Evolutionary conservation across 2,329 filamentous ascomycete genomes (phyloP).

Genomic region (Botrytis paeoniae): DNA sequence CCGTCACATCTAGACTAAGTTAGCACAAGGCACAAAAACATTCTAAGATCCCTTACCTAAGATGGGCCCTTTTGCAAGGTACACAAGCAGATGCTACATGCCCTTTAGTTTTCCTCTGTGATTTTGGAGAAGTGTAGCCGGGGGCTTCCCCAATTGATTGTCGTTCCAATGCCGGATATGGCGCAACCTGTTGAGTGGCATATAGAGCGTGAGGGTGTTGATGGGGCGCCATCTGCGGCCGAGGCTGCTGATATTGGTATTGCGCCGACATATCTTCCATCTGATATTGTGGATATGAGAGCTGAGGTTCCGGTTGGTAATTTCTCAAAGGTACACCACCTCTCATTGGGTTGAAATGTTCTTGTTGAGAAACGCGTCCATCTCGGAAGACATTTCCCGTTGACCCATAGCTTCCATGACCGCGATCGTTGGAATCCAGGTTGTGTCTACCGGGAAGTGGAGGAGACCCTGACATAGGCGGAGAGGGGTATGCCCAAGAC

Average conservation of each 20-base stretch:
- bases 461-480: constrained; percentile 71
- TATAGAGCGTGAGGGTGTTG: constrained; percentile 30
- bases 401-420: constrained; percentile 46
- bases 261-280: constrained; percentile 29
- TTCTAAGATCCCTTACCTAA: constrained; percentile 48
- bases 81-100: constrained; percentile 84
- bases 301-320: constrained; percentile 40
- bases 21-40: constrained; percentile 32
- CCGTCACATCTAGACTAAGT: constrained; percentile 55
- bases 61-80: constrained; percentile 80
- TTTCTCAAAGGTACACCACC: constrained; percentile 38
- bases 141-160: constrained; percentile 45
- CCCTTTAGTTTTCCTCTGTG: constrained; percentile 68
- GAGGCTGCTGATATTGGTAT: constrained; percentile 29
- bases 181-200: constrained; percentile 25
- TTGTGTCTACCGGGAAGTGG: constrained; percentile 57
- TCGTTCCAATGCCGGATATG: constrained; percentile 33
- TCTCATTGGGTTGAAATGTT: constrained; percentile 30
- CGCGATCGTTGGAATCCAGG: constrained; percentile 55
- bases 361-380: constrained; percentile 32
- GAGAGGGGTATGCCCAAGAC: constrained; percentile 64
- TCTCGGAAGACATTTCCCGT: constrained; percentile 51
- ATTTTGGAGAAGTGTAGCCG: constrained; percentile 54
- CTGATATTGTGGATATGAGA: constrained; percentile 30
- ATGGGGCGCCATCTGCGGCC: constrained; percentile 26